These are phyloP conservation scores for Albatrellus ellisii DNA, from an alignment of 768 basidiomycete genomes.

Conservation along the genomic window DNA sequence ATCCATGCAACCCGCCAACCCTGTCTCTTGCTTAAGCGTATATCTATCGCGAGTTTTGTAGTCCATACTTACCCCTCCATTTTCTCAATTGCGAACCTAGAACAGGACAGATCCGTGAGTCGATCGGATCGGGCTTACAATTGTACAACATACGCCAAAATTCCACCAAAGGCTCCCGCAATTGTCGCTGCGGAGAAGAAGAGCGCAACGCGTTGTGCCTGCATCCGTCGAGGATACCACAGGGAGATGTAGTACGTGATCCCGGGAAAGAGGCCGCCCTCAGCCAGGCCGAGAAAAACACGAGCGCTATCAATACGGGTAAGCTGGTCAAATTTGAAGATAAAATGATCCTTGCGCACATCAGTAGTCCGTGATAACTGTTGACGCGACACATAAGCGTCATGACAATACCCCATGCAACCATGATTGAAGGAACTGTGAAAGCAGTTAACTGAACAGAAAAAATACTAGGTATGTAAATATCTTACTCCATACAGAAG, in stretches of 20 bases:
- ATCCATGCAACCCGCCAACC: slow-evolving; percentile 21
- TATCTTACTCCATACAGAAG: slow-evolving; percentile 26
- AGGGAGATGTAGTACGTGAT: slow-evolving; percentile 35
- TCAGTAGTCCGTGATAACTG: slow-evolving; percentile 18
- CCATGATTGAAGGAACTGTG: slow-evolving; percentile 27
- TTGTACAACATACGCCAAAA: slow-evolving; percentile 24
- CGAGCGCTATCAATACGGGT: slow-evolving; percentile 19
- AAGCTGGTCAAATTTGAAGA: background rate
- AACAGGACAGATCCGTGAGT: background rate
- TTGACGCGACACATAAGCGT: slow-evolving; percentile 27
- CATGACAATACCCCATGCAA: slow-evolving; percentile 27
- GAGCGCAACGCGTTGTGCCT: slow-evolving; percentile 43
- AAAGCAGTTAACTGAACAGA: slow-evolving; percentile 5
- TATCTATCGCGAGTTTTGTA: background rate
- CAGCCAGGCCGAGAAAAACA: slow-evolving; percentile 32
- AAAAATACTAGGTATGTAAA: slow-evolving; percentile 1
- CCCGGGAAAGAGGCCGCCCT: slow-evolving; percentile 29
- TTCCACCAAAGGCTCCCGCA: slow-evolving; percentile 36
- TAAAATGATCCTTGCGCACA: slow-evolving; percentile 18
- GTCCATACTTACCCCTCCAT: slow-evolving; percentile 27
- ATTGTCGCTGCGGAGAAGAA: slow-evolving; percentile 53
- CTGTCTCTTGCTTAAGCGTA: slow-evolving; percentile 7
- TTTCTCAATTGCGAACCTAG: slow-evolving; percentile 24
- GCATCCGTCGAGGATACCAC: slow-evolving; percentile 49
- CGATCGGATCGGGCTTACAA: background rate